Base-by-base conservation (phyloP, 768 basidiomycete species). In the Cubamyces lactineus region DNA sequence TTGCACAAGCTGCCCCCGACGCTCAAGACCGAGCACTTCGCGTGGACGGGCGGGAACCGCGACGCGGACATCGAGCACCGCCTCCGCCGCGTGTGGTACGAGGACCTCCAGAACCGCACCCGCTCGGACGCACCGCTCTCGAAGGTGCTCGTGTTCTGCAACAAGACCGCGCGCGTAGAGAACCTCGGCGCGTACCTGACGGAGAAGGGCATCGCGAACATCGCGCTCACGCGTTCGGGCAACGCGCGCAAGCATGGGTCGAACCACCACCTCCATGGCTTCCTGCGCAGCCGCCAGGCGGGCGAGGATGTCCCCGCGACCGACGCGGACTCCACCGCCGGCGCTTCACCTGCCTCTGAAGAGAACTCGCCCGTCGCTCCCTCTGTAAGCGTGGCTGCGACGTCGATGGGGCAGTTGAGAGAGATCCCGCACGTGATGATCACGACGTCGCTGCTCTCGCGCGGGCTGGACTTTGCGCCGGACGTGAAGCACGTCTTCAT, bases 401-500 rank as follows among this genome's bases (percentile, higher is more conserved):
- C 45, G 15, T 23, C 58, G 53, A 41, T 30, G 49, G 48, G 64
- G 21, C 51, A 57, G 12, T 45, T 46, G 11, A 62, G 50, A 48
- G 69, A 75, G 7, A 74, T 74, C 0, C 85, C 89, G 16, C 84
- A 84, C 57, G 87, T 96, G 41, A 79, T 97, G 68, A 81, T 96
- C 57, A 96, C 95, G 38, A 97, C 95, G 0, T 96, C 94, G 5
- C 80, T 97, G 38, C 86, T 97, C 26, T 94, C 93, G 11, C 85
- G 95, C 19, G 95, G 95, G 1, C 82, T 96, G 1, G 95, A 97
- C 73, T 97, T 97, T 69, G 79, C 86, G 15, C 87, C 92, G 0
- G 77, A 77, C n/a, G 85, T 96, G 66, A 81, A 83, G 63, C 86
- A 95, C 68, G 90, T 96, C 2, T 89, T 97, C 72, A 88, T 96